Percentiles rank a stretch among this genome's conserved stretches.
Conservation (phyloP, 2,329 filamentous ascomycete genomes). For the Aspergillus cejpii region DNA sequence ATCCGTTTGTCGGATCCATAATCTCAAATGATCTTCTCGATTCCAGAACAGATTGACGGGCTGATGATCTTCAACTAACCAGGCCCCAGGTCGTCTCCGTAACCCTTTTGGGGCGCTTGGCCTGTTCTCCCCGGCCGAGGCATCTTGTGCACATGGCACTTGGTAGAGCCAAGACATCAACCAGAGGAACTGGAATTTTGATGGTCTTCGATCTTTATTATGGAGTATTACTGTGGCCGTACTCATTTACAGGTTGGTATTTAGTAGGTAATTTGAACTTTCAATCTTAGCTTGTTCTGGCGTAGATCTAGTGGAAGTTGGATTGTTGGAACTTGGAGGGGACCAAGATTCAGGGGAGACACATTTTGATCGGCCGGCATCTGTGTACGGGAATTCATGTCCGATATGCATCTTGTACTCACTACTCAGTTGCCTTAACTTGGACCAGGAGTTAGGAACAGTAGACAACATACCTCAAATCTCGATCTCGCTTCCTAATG, state of each 20-base stretch:
- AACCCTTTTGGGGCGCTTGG: constrained; percentile 11
- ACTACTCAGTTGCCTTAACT: not conserved
- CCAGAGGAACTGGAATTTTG: not conserved
- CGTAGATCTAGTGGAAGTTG: not conserved
- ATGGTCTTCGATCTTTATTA: not conserved
- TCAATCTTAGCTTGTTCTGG: not conserved
- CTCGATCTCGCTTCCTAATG: not conserved
- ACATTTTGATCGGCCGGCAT: not conserved
- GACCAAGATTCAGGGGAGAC: too few relatives aligned
- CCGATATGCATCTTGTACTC: not conserved
- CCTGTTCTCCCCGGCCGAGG: constrained; percentile 15
- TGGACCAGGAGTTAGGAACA: too few relatives aligned
- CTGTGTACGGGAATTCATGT: not conserved
- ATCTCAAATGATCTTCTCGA: not conserved
- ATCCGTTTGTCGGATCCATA: not conserved
- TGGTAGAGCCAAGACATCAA: constrained; percentile 9
- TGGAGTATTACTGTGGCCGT: too few relatives aligned
- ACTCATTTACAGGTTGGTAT: too few relatives aligned
- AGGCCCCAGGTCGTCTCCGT: constrained; percentile 2
- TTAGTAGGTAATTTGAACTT: too few relatives aligned
- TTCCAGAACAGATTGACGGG: constrained; percentile 10
- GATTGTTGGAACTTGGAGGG: too few relatives aligned
- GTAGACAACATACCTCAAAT: too few relatives aligned
- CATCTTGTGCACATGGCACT: constrained; percentile 12
- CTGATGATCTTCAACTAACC: constrained; percentile 13